Percentiles rank a stretch among this genome's conserved stretches.
Evolutionary conservation across 2,329 filamentous ascomycete species (phyloP).

Genomic region (Fusarium sp.): DNA sequence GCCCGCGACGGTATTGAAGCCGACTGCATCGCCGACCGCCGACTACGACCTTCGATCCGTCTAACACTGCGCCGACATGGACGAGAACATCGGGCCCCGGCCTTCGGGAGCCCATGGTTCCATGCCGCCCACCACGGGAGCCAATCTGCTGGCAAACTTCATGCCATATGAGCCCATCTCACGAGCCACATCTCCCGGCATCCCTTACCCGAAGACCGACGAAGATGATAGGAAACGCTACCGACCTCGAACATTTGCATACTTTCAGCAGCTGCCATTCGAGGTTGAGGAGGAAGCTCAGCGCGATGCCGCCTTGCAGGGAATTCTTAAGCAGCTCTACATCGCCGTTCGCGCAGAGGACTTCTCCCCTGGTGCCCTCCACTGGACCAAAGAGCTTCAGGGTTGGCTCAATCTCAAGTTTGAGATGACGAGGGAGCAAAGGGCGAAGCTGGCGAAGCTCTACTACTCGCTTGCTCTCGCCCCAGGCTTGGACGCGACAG

Average conservation of each 20-base stretch:
- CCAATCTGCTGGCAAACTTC: constrained; percentile 53
- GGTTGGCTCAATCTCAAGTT: constrained; percentile 98
- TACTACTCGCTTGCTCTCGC: constrained; percentile 96
- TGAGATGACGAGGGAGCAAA: constrained; percentile 87
- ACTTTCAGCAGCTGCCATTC: constrained; percentile 92
- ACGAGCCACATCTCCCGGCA: constrained; percentile 85
- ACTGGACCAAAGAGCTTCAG: constrained; percentile 97
- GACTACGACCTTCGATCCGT: neutral
- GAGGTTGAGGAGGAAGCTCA: constrained; percentile 82
- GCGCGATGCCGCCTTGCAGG: constrained; percentile 82
- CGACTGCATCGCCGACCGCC: constrained; percentile 7
- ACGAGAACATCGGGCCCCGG: constrained; percentile 53
- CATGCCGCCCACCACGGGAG: constrained; percentile 48
- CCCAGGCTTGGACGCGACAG: constrained; percentile 84
- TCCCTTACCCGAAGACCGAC: constrained; percentile 63
- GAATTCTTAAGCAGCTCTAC: constrained; percentile 94
- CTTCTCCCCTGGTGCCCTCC: constrained; percentile 90
- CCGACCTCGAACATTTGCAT: constrained; percentile 91
- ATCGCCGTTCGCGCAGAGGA: constrained; percentile 92
- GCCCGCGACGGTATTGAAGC: constrained; percentile 25
- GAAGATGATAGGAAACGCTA: constrained; percentile 73
- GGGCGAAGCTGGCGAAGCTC: constrained; percentile 86
- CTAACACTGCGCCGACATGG: constrained; percentile 46
- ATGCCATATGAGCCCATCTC: constrained; percentile 77
- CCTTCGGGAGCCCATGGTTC: constrained; percentile 47